Base-by-base conservation (phyloP, 768 basidiomycete species). In the Neoboletus magnificus region DNA sequence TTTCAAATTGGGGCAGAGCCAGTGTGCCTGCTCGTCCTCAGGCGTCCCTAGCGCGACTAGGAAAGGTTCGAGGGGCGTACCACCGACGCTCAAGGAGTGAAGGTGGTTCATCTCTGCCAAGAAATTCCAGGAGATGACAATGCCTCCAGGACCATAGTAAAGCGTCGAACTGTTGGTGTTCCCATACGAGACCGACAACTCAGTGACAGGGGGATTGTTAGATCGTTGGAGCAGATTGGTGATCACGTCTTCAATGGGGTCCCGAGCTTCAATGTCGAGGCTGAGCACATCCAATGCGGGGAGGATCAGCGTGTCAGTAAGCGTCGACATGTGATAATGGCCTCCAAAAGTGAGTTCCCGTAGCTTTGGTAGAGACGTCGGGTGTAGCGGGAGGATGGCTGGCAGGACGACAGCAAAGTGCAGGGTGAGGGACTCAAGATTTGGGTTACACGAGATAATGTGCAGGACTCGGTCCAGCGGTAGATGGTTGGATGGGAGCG, bases 181-280 rank as follows among this genome's bases (percentile, higher is more conserved):
- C 48, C 81, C 79, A 63, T 87, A 89, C 0, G 81, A 83, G 54
- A 91, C 77, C 3, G 83, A 81, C 55, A 91, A 80, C 25, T 78
- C 77, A 12, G 77, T 76, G 9, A 91, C 65, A 0, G 79, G 76
- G 0, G 87, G 85, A 36, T 79, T 73, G 29, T 76, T 75, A 0
- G 86, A 87, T 27, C 89, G 82, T 22, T 77, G 65, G 29, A 88
- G 74, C 42, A 91, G 78, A 49, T 74, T 74, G 15, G 79, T 75
- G 48, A 91, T 81, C n/a, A 79, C 79, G 44, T 90, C 87, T 64
- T 90, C 89, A 54, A 89, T 77, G 0, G 86, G 80, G 58, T 89
- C 86, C n/a, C 89, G 81, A 1, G 83, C 77, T 66, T 90, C 88
- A 56, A 91, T 81, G 65, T 90, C 86, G 43, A 91, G 73, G 2